Base-by-base conservation (phyloP, 345 rosid genomes). In the Aethionema arabicum region DNA sequence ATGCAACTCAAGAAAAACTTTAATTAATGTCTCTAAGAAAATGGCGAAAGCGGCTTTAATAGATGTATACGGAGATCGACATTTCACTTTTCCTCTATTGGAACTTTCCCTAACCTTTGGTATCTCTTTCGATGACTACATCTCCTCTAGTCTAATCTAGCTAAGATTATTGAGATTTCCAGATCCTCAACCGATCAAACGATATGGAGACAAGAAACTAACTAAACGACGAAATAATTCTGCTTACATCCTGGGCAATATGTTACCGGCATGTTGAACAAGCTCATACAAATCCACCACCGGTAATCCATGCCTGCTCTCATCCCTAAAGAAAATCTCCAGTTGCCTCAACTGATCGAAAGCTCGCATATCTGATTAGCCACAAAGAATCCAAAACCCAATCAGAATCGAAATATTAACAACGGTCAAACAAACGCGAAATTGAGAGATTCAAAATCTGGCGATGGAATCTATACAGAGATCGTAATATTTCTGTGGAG, bases 261-360 rank as follows among this genome's bases (percentile, higher is more conserved):
- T 83, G 77, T 91, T 91, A 27, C 96, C 96, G 45, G 98, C 98
- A 64, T 91, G 95, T 72, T 91, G 98, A 68, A 91, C 96, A 61
- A 91, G 95, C 77, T 91, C 90, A 55, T 91, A 91, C 59, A 88
- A 75, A 78, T 91, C 98, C 32, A 79, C 73, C 11, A 91, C 73
- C 0, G 91, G 86, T 36, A 84, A 84, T 21, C 95, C 96, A 51
- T 85, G 95, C 61, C 86, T 76, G 30, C 84, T 70, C 50, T 88
- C 98, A 49, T 91, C 98, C 66, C 78, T 80, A 55, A 91, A 91
- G 74, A 91, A 91, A 74, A 84, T 69, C 83, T 91, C 98, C 52
- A 91, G 75, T 72, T 71, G 84, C 83, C 86, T 86, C 77, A 88
- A 64, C 60, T 91, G 84, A 78, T 86, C 98, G 38, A 91, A 91